Percentiles rank a stretch among this genome's conserved stretches.
Conservation (phyloP, 179 eudicot genomes). For the Pouteria campechiana region DNA sequence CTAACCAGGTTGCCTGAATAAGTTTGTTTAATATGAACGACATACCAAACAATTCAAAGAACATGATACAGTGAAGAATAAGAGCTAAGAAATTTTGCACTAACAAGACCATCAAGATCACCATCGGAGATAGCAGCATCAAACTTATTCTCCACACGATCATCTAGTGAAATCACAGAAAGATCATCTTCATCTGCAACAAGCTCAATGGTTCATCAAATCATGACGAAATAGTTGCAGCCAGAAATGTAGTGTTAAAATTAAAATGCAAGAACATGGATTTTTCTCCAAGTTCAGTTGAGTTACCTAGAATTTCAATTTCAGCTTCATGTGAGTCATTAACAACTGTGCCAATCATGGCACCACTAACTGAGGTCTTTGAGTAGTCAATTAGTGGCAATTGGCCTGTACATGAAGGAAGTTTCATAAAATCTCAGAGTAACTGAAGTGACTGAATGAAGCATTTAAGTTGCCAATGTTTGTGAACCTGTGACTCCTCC, state of each 20-base stretch:
- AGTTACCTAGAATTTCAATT: slow-evolving; percentile 66
- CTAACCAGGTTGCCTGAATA: slow-evolving; percentile 71
- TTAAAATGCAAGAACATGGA: background rate
- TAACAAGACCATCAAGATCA: slow-evolving; percentile 59
- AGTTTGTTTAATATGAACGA: too few species aligned
- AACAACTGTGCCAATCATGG: slow-evolving; percentile 35
- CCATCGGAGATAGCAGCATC: slow-evolving; percentile 29
- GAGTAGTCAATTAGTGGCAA: slow-evolving; percentile 17
- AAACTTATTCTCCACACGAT: slow-evolving; percentile 20
- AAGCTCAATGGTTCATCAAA: too few species aligned
- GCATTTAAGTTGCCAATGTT: background rate
- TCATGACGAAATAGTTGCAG: background rate
- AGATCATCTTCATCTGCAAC: slow-evolving; percentile 48
- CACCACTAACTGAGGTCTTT: slow-evolving; percentile 12
- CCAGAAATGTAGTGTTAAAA: background rate
- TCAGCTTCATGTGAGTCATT: slow-evolving; percentile 23
- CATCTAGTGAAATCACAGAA: slow-evolving; percentile 47
- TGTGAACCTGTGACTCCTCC: slow-evolving; percentile 55
- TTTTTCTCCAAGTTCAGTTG: background rate
- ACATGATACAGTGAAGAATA: slow-evolving; percentile 1
- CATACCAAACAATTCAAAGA: too few species aligned
- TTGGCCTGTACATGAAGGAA: too few species aligned
- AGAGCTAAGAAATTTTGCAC: slow-evolving; percentile 33
- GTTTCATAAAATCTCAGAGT: too few species aligned
- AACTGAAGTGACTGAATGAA: background rate